phyloP scores from a whole-genome alignment of 2,329 filamentous ascomycete genomes.

The Onygena corvina region DNA sequence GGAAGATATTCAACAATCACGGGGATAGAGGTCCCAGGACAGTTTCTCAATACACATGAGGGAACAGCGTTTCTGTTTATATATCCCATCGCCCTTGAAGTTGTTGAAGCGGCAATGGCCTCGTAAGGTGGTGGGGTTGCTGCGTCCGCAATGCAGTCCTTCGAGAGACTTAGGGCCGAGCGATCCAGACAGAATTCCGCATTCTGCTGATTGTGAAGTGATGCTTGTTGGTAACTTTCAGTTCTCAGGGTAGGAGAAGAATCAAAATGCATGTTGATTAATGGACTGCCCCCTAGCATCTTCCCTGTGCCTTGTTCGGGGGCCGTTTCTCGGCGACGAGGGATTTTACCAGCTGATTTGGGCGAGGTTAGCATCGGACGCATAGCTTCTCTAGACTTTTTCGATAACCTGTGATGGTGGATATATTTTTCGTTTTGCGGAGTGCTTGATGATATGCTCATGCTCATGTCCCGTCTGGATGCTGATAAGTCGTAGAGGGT shows the following conservation, averaged over 20 bases:
- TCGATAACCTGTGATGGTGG: constrained; percentile 21
- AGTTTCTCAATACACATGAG: constrained; percentile 21
- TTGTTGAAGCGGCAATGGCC: constrained; percentile 31
- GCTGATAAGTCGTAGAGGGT: constrained; percentile 52
- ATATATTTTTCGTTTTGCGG: constrained; percentile 19
- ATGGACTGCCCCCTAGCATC: constrained; percentile 10
- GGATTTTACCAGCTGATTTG: background rate
- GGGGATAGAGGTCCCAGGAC: constrained; percentile 28
- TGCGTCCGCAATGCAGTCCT: constrained; percentile 27
- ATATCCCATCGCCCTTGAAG: constrained; percentile 32
- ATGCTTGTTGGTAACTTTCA: background rate
- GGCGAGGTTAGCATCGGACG: constrained; percentile 17
- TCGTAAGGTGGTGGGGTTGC: constrained; percentile 34
- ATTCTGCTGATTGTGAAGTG: background rate
- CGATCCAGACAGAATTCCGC: constrained; percentile 31
- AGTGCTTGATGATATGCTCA: constrained; percentile 27
- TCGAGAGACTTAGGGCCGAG: constrained; percentile 29
- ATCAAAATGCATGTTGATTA: constrained; percentile 13
- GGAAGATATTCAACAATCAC: constrained; percentile 34
- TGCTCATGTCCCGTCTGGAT: constrained; percentile 39
- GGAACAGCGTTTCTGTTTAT: constrained; percentile 29
- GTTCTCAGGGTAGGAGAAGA: no score
- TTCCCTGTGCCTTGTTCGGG: background rate
- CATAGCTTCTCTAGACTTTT: constrained; percentile 14
- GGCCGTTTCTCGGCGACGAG: background rate